Evolutionary conservation across 2,329 filamentous ascomycete species (phyloP).

Genomic region (Penicillium sp.): DNA sequence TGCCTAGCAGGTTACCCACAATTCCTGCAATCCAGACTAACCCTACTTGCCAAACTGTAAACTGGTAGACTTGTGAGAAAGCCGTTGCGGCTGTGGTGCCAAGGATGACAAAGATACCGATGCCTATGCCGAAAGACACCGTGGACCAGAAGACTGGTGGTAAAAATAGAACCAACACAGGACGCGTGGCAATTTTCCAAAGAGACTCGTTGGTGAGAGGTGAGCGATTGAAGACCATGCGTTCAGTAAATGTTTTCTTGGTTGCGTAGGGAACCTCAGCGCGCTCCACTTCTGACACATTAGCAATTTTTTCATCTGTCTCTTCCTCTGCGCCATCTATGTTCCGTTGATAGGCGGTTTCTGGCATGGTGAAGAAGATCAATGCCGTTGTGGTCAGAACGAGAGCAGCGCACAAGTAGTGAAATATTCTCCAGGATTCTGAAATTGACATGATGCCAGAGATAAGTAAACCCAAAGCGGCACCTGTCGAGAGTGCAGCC

Average conservation of each 20-base stretch:
- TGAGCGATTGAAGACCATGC: too few species aligned
- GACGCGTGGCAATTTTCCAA: conserved; percentile 6
- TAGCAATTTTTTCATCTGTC: too few species aligned
- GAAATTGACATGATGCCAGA: conserved; percentile 1
- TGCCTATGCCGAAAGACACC: conserved; percentile 9
- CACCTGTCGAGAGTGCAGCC: conserved; percentile 25
- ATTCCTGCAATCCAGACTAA: conserved; percentile 47
- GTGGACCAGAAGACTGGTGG: conserved; percentile 13
- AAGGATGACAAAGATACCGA: conserved; percentile 29
- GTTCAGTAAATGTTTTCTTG: too few species aligned
- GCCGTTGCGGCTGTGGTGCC: conserved; percentile 11
- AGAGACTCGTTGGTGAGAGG: conserved; percentile 18
- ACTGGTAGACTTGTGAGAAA: conserved; percentile 21
- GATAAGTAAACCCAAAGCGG: neutral
- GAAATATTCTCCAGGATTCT: neutral
- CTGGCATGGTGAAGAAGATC: conserved; percentile 55
- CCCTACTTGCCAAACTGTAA: conserved; percentile 38
- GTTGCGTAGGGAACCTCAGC: too few species aligned
- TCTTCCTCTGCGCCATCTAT: too few species aligned
- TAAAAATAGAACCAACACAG: conserved; percentile 6
- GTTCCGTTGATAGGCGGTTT: conserved; percentile 46
- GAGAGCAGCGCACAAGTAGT: neutral
- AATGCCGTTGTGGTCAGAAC: conserved; percentile 20
- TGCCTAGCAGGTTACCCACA: conserved; percentile 30
- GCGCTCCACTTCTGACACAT: too few species aligned